Evolutionary conservation across 1,139 yeast genomes (phyloP).

Genomic region (Protomyces inundatus): DNA sequence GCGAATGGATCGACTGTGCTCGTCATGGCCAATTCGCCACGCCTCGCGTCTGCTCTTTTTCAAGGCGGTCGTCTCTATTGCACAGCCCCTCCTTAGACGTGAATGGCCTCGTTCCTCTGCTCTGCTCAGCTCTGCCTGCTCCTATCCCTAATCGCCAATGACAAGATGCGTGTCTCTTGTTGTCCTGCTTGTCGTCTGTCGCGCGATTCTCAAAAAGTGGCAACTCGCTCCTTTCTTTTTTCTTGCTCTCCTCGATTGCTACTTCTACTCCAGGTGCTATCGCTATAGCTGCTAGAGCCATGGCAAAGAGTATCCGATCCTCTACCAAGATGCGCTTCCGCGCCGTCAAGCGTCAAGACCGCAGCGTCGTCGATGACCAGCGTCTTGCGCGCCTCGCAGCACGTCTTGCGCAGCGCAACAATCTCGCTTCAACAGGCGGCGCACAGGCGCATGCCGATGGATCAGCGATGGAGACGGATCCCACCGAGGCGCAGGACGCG

Average conservation of each 20-base stretch:
- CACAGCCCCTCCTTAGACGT: too few relatives aligned
- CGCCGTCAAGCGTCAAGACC: slow-evolving; percentile 12
- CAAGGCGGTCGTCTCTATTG: too few relatives aligned
- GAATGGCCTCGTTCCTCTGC: too few relatives aligned
- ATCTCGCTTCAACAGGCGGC: background rate
- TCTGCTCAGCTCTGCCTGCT: too few relatives aligned
- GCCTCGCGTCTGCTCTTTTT: too few relatives aligned
- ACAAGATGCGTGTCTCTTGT: too few relatives aligned
- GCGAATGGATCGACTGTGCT: slow-evolving; percentile 5
- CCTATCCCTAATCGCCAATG: too few relatives aligned
- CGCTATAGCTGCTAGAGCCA: background rate
- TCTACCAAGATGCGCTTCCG: slow-evolving; percentile 23
- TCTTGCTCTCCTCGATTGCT: too few relatives aligned
- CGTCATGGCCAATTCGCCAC: background rate
- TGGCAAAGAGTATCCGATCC: slow-evolving; percentile 26
- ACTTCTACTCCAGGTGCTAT: background rate
- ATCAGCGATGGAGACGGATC: background rate
- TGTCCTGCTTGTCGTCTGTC: too few relatives aligned
- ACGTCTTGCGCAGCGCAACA: slow-evolving; percentile 13
- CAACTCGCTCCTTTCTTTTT: too few relatives aligned
- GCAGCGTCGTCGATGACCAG: slow-evolving; percentile 19
- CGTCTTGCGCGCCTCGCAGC: slow-evolving; percentile 19
- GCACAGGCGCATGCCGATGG: background rate
- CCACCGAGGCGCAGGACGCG: background rate
- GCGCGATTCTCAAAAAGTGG: too few relatives aligned